Percentiles rank a stretch among this genome's conserved stretches.
Evolutionary conservation across 139 green algal species (phyloP).

Genomic region (Pedinophyceae sp.): DNA sequence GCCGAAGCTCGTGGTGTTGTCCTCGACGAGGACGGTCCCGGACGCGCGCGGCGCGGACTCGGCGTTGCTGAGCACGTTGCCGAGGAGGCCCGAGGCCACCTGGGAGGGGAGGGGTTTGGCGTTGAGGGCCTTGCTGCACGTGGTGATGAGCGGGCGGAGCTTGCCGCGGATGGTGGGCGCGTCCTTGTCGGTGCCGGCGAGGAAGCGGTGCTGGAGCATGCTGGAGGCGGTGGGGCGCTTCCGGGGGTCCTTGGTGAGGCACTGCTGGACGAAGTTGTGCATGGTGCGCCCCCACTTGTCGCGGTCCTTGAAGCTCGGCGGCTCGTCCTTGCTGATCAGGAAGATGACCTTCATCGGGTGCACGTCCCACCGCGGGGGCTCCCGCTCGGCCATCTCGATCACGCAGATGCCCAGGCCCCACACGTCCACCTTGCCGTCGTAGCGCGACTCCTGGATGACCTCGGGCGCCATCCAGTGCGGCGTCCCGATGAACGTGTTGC

Average conservation of each 20-base stretch:
- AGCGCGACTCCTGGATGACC: constrained; percentile 75
- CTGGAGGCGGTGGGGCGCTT: constrained; percentile 43
- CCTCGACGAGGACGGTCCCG: too few relatives aligned
- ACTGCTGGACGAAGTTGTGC: constrained; percentile 67
- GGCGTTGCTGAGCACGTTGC: background rate
- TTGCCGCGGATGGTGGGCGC: background rate
- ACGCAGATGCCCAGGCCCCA: constrained; percentile 80
- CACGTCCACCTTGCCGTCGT: constrained; percentile 89
- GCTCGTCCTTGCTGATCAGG: constrained; percentile 67
- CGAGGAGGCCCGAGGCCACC: background rate
- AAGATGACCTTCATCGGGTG: constrained; percentile 90
- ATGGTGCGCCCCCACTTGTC: constrained; percentile 32
- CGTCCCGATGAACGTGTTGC: constrained; percentile 91
- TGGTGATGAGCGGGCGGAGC: background rate
- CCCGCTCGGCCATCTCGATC: constrained; percentile 82
- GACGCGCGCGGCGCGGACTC: too few relatives aligned
- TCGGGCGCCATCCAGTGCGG: constrained; percentile 95
- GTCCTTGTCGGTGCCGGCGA: background rate
- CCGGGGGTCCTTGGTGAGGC: constrained; percentile 59
- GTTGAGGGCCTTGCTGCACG: background rate
- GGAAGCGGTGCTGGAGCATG: constrained; percentile 45
- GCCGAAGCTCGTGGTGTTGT: too few relatives aligned
- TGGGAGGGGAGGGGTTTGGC: background rate
- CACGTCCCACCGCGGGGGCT: constrained; percentile 65
- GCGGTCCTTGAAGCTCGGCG: constrained; percentile 43